Percentiles rank a stretch among this genome's conserved stretches.
Conservation (phyloP, 2,329 filamentous ascomycete species). For the Paraphoma sp. region DNA sequence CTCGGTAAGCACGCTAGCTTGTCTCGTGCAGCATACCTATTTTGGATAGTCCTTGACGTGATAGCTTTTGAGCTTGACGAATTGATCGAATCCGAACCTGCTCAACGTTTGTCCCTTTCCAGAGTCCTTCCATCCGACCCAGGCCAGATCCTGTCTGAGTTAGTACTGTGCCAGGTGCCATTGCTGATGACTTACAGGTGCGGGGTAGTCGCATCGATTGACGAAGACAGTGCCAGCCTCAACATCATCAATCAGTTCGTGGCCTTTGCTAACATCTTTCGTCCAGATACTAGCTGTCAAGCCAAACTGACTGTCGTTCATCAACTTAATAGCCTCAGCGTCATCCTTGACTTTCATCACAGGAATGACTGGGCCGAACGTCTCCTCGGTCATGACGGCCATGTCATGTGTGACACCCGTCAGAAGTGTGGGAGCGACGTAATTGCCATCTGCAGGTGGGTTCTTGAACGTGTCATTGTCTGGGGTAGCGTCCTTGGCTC, state of each 20-base stretch:
- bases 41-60: conserved; percentile 83
- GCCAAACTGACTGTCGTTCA: conserved; percentile 96
- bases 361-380: conserved; percentile 90
- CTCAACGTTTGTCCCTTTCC: conserved; percentile 90
- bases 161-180: conserved; percentile 5
- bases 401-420: conserved; percentile 81
- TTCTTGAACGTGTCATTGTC: conserved; percentile 78
- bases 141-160: conserved; percentile 77
- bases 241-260: conserved; percentile 78
- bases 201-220: conserved; percentile 91
- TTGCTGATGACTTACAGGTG: conserved; percentile 71
- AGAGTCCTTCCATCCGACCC: conserved; percentile 98
- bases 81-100: conserved; percentile 91
- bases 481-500: conserved; percentile 84
- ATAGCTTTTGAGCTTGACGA: conserved; percentile 94
- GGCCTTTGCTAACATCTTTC: conserved; percentile 78
- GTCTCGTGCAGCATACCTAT: conserved; percentile 40
- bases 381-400: conserved; percentile 91
- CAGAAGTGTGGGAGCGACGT: conserved; percentile 83
- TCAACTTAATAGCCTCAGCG: conserved; percentile 78
- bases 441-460: conserved; percentile 81
- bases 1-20: conserved; percentile 10
- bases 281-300: conserved; percentile 98
- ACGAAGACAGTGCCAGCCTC: conserved; percentile 97
- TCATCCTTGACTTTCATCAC: conserved; percentile 86